These are phyloP conservation scores for Austropuccinia psidii DNA, from an alignment of 1,284 basidiomycete species.

Conservation along the genomic window DNA sequence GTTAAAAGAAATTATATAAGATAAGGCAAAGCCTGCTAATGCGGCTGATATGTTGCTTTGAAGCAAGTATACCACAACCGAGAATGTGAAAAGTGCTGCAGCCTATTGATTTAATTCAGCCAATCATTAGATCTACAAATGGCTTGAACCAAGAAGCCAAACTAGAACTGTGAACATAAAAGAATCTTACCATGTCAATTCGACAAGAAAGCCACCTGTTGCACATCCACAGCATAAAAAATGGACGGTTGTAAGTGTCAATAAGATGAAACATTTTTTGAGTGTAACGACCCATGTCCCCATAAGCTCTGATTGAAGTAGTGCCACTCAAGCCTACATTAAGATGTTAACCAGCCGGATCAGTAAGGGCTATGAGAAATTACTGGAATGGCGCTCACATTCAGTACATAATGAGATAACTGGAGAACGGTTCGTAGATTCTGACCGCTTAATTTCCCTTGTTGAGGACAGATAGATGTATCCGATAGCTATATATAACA, in stretches of 20 bases:
- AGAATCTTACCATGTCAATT: constrained; percentile 42
- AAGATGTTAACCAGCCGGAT: constrained; percentile 37
- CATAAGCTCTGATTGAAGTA: constrained; percentile 46
- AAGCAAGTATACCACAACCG: constrained; percentile 40
- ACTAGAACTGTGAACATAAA: no score
- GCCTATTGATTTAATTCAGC: background rate
- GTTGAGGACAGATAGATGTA: constrained; percentile 46
- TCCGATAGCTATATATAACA: constrained; percentile 44
- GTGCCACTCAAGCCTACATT: constrained; percentile 45
- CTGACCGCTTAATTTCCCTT: constrained; percentile 46
- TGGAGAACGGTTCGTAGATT: constrained; percentile 46
- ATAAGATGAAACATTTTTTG: constrained; percentile 45
- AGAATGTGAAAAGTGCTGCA: constrained; percentile 41
- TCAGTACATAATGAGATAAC: constrained; percentile 42
- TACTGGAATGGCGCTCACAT: constrained; percentile 22
- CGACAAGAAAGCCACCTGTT: constrained; percentile 48
- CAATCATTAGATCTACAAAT: background rate
- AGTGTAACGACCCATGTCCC: constrained; percentile 45
- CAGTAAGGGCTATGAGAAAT: no score
- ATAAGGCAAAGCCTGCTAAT: constrained; percentile 43
- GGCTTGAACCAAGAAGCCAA: background rate
- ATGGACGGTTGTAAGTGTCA: constrained; percentile 46
- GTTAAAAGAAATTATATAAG: constrained; percentile 39
- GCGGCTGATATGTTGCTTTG: constrained; percentile 19
- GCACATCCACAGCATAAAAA: constrained; percentile 47